phyloP scores from a whole-genome alignment of 2,329 filamentous ascomycete genomes.

The Chalaropsis ovoidea region DNA sequence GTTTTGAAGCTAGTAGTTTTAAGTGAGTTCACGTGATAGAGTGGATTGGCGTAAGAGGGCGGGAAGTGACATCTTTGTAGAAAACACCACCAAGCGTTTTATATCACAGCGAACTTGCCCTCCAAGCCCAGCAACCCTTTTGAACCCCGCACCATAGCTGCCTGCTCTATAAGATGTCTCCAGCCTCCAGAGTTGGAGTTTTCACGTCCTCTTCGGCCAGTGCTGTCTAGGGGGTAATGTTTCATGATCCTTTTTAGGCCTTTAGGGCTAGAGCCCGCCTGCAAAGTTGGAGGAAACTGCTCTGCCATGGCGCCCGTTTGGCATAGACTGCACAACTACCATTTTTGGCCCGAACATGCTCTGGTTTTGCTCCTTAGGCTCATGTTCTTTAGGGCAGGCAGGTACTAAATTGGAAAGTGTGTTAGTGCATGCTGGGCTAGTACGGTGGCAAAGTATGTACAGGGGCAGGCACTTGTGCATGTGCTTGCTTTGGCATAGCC shows the following conservation, averaged over 20 bases:
- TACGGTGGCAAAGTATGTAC: not conserved
- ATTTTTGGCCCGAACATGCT: not conserved
- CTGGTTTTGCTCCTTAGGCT: not conserved
- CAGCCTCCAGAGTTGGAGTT: not conserved
- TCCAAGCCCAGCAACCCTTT: too few relatives aligned
- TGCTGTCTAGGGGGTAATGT: not conserved
- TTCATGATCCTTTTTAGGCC: not conserved
- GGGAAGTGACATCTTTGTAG: too few relatives aligned
- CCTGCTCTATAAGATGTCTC: not conserved
- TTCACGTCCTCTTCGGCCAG: not conserved
- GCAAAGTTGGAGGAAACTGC: not conserved
- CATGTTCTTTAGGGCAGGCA: not conserved
- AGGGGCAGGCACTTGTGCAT: not conserved
- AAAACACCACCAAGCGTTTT: too few relatives aligned
- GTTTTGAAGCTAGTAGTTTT: too few relatives aligned
- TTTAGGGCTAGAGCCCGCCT: conserved; percentile 14
- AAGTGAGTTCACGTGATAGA: too few relatives aligned
- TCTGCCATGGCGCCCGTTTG: not conserved
- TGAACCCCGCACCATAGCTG: too few relatives aligned
- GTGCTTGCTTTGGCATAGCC: not conserved
- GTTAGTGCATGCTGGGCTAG: not conserved
- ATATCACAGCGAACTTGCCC: too few relatives aligned
- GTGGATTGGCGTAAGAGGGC: too few relatives aligned
- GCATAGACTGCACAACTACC: conserved; percentile 9
- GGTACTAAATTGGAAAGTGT: not conserved